These are phyloP conservation scores for Odontarrhena argentea DNA, from an alignment of 345 rosid genomes.

Conservation along the genomic window DNA sequence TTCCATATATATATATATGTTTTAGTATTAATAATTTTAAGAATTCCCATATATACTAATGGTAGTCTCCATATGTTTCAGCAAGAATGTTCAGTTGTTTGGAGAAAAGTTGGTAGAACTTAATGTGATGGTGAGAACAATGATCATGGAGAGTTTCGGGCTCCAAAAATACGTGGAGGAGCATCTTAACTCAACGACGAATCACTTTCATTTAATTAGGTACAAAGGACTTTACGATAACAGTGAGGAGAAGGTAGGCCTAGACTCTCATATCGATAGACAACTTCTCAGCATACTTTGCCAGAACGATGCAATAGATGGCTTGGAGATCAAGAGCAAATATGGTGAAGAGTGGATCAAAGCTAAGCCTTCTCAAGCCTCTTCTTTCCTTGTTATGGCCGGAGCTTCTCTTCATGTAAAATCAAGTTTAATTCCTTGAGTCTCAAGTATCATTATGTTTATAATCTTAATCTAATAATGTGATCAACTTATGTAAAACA, in stretches of 20 bases:
- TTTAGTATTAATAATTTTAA: too few species aligned
- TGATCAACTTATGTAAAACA: not conserved
- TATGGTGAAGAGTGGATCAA: constrained; percentile 48
- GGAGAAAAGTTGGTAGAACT: constrained; percentile 39
- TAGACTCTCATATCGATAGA: constrained; percentile 53
- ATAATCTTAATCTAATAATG: not conserved
- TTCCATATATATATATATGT: too few species aligned
- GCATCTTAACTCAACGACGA: constrained; percentile 38
- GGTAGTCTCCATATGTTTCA: constrained; percentile 3
- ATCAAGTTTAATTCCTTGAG: constrained; percentile 3
- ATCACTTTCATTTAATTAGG: constrained; percentile 47
- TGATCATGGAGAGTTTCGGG: constrained; percentile 61
- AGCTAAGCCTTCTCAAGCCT: constrained; percentile 47
- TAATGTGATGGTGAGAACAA: constrained; percentile 46
- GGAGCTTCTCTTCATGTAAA: constrained; percentile 40
- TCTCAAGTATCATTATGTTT: not conserved
- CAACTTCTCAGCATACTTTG: constrained; percentile 51
- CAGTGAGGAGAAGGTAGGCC: constrained; percentile 29
- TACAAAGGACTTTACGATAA: constrained; percentile 36
- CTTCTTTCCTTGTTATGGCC: constrained; percentile 43
- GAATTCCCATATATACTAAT: not conserved
- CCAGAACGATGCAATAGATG: constrained; percentile 51
- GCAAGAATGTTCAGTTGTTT: constrained; percentile 36
- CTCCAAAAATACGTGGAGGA: constrained; percentile 44
- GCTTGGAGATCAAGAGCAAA: constrained; percentile 49